A percentile compares a stretch with the other conserved stretches of the same genome.
Evolutionary conservation across 345 rosid genomes (phyloP).

Genomic region (Salix suchowensis): DNA sequence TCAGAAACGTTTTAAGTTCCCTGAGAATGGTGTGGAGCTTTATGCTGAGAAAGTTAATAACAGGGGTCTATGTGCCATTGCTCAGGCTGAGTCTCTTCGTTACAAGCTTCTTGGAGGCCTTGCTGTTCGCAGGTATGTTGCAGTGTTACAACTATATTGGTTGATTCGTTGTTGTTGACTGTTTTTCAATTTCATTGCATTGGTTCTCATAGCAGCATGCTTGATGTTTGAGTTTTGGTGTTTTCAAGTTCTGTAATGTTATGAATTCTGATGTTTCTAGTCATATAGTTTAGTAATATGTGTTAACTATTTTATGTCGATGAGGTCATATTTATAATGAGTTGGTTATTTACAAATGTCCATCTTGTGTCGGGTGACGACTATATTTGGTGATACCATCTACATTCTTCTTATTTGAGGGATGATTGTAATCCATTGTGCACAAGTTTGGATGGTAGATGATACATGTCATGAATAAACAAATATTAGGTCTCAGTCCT

Average conservation of each 20-base stretch:
- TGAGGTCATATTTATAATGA: constrained; percentile 38
- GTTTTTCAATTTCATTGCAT: background rate
- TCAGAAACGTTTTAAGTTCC: constrained; percentile 33
- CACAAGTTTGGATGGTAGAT: too few relatives aligned
- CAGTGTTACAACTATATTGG: background rate
- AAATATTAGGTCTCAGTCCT: too few relatives aligned
- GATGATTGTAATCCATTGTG: background rate
- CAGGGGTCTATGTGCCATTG: constrained; percentile 36
- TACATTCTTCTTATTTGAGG: background rate
- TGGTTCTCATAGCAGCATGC: background rate
- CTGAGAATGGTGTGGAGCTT: constrained; percentile 32
- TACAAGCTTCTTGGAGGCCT: constrained; percentile 42
- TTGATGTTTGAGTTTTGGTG: background rate
- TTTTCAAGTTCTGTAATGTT: background rate
- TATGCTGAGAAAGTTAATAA: constrained; percentile 34
- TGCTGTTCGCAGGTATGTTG: constrained; percentile 27
- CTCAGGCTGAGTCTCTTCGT: constrained; percentile 35
- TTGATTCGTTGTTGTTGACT: background rate
- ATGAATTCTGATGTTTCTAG: background rate
- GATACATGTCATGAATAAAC: too few relatives aligned
- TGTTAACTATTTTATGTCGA: background rate
- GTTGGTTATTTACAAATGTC: constrained; percentile 14
- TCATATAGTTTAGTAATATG: background rate
- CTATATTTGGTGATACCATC: background rate
- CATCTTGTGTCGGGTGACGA: background rate